Evolutionary conservation across 192 early-diverging fungal species (phyloP).

Genomic region (Coemansia sp.): DNA sequence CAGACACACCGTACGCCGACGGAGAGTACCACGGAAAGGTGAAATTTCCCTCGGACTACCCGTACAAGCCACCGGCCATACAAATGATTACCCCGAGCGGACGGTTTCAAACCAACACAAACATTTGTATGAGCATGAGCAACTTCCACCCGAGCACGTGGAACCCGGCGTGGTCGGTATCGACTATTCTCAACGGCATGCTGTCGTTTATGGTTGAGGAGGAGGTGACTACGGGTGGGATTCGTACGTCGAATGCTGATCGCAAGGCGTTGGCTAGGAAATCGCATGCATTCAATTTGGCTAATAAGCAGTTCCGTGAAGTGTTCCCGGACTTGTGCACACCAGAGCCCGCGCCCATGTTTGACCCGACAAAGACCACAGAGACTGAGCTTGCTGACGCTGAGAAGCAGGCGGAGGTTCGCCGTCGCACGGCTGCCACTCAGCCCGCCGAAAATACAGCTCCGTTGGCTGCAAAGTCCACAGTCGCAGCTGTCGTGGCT

Average conservation of each 20-base stretch:
- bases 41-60: slow-evolving; percentile 94
- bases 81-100: slow-evolving; percentile 84
- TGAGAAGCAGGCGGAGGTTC: neutral
- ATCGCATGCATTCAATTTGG: slow-evolving; percentile 81
- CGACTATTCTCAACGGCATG: slow-evolving; percentile 94
- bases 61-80: slow-evolving; percentile 89
- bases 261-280: slow-evolving; percentile 77
- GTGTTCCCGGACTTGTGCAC: slow-evolving; percentile 87
- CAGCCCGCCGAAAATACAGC: neutral
- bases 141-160: slow-evolving; percentile 93
- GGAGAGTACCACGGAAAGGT: slow-evolving; percentile 95
- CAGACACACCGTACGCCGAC: slow-evolving; percentile 89
- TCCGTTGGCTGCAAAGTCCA: neutral
- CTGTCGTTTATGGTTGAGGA: slow-evolving; percentile 97
- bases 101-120: slow-evolving; percentile 90
- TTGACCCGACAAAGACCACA: slow-evolving; percentile 5
- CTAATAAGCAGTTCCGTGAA: slow-evolving; percentile 76
- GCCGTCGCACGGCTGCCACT: neutral
- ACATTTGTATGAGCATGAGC: slow-evolving; percentile 95
- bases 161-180: slow-evolving; percentile 98
- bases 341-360: slow-evolving; percentile 24
- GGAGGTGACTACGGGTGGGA: slow-evolving; percentile 93
- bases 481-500: neutral
- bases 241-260: slow-evolving; percentile 78
- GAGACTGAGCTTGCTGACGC: neutral